Evolutionary conservation across 2,329 filamentous ascomycete genomes (phyloP), one percentile per base, ranked within the genome.

Genomic region (Didymella glomerata): DNA sequence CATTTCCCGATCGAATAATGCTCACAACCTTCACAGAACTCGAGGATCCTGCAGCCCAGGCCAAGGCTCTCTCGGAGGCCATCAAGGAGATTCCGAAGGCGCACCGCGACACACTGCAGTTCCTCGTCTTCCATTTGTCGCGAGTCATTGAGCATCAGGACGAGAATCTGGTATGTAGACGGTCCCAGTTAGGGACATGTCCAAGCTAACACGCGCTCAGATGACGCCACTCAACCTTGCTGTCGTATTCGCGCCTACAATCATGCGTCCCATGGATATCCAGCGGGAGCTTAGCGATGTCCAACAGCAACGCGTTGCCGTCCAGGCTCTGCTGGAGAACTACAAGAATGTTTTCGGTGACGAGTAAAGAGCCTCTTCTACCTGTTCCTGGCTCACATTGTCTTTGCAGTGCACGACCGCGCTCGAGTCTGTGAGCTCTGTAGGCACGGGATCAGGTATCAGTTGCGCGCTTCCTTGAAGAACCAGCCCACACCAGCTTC

Each of bases 201-300:
- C 14, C 36, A 46, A 25, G 42, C 68, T 76, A 58, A 76, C 41
- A 38, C 24, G 1, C 27, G 9, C 8, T 9, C 36, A 91, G 88
- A 99, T 99, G 95, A 97, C 92, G 24, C 91, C 94, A 56, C 91
- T 96, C 79, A 99, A 99, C 74, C 81, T 98, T 61, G 93, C 95
- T 3, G 95, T 99, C 41, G 95, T 99, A 36, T 99, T 99, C 75
- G 95, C 95, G 9, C 95, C 95, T 8, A 99, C 95, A 1, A 96
- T 99, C 68, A 96, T 99, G 92, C 87, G 94, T 68, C 93, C 96
- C 56, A 85, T 88, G 73, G 94, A 90, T 71, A 86, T 98, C 61
- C 92, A 96, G 76, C 88, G 93, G 61, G 95, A 99, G 77, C 96
- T 99, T 88, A 94, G 89, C 28, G 95, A 99, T 75, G 96, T 97